Percentiles rank a stretch among this genome's conserved stretches.
phyloP scores from a whole-genome alignment of 2,329 filamentous ascomycete genomes.

The Clarireedia homoeocarpa region DNA sequence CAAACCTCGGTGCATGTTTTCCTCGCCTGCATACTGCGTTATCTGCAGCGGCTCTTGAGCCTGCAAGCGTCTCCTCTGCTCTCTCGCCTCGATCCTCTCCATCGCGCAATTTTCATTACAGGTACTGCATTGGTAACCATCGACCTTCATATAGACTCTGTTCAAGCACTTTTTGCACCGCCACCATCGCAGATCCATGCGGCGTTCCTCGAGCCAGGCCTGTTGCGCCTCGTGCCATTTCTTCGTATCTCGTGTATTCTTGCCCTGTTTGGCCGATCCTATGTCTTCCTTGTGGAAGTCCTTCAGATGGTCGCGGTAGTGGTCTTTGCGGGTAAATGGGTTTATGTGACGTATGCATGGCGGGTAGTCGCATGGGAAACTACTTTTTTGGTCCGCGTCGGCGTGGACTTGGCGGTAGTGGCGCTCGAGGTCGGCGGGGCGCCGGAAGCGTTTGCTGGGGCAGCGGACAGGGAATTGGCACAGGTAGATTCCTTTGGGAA shows the following conservation, averaged over 20 bases:
- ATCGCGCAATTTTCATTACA: conserved; percentile 22
- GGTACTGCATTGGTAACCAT: conserved; percentile 17
- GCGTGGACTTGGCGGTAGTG: conserved; percentile 31
- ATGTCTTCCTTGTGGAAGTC: conserved; percentile 39
- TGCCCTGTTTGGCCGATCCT: conserved; percentile 15
- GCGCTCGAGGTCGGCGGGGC: conserved; percentile 32
- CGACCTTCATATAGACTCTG: conserved; percentile 11
- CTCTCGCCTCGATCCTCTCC: conserved; percentile 6
- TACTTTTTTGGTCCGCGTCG: conserved; percentile 11
- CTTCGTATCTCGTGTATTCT: conserved; percentile 6
- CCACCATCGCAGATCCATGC: conserved; percentile 18
- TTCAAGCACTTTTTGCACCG: conserved; percentile 24
- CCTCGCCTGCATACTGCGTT: not conserved
- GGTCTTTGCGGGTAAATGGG: conserved; percentile 40
- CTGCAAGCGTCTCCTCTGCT: not conserved
- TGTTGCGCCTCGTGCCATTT: conserved; percentile 15
- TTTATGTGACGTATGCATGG: conserved; percentile 26
- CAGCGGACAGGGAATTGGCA: conserved; percentile 21
- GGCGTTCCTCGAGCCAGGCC: conserved; percentile 20
- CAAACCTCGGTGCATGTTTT: too few relatives aligned
- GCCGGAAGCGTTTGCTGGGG: conserved; percentile 18
- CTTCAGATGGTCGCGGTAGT: conserved; percentile 40
- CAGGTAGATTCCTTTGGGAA: conserved; percentile 11
- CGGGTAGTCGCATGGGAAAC: conserved; percentile 26
- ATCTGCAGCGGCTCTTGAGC: not conserved